Evolutionary conservation across 441 rosid genomes (phyloP), one percentile per base, ranked within the genome.

Genomic region (Omphalea diandra): DNA sequence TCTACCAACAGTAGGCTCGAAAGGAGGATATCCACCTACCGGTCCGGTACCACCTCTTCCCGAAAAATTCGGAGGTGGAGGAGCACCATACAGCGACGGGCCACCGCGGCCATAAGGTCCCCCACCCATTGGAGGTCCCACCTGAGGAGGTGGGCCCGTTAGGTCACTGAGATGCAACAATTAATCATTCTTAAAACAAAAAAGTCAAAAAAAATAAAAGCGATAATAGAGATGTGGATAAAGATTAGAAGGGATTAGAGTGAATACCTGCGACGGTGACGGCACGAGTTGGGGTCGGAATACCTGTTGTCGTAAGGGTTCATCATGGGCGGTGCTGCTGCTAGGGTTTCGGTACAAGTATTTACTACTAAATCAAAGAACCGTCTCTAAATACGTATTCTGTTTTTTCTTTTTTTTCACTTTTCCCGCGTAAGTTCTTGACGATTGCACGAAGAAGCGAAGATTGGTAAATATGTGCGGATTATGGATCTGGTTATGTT

Each of bases 251-350:
- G 7, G 2, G 8, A 49, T 9, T 4, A 32, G 32, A 47, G 3
- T 31, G 29, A 17, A 57, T 47, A 46, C 56, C 24, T 86, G 69
- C 96, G 83, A 32, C 97, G 93, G 55, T 84, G 85, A 76, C 95
- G 98, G 79, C 89, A 90, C 22, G 98, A 95, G 67, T 82, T 78
- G 0, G 96, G 97, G 68, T 92, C 99, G 62, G 84, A 72, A 61
- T 86, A 89, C 72, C 98, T 78, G 67, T 87, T 86, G 71, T 94
- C 98, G 71, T 79, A 68, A 4, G 86, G 87, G 72, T 65, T 10
- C 27, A 59, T n/a, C 27, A 49, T 22, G 14, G 54, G 36, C 29
- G 40, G n/a, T n/a, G n/a, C n/a, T 4, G 29, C 18, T 2, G 24
- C 46, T 20, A 47, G 68, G 68, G 68, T 46, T 64, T 46, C 17